Conservation (phyloP, 2,329 filamentous ascomycete species). For the Fonsecaea pedrosoi region DNA sequence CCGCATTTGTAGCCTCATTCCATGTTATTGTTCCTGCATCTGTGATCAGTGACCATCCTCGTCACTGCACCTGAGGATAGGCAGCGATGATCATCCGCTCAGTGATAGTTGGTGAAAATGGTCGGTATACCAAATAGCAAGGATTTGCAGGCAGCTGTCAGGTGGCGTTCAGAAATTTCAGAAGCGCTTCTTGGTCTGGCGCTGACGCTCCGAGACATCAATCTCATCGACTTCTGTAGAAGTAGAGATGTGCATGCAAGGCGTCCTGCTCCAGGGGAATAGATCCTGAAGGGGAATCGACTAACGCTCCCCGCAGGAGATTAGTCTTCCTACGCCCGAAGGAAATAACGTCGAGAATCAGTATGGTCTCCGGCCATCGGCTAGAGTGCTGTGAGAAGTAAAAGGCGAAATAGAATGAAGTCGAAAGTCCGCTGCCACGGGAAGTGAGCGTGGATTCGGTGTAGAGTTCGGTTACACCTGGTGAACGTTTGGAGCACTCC, state of each 20-base stretch:
- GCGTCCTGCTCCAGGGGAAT: background rate
- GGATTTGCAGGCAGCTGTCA: background rate
- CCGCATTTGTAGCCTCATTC: background rate
- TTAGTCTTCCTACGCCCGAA: background rate
- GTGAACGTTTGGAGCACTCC: background rate
- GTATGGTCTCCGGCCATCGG: background rate
- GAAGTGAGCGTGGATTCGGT: background rate
- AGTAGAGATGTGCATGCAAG: background rate
- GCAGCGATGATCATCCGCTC: background rate
- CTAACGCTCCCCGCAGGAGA: constrained; percentile 2
- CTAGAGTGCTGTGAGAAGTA: background rate
- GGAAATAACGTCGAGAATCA: background rate
- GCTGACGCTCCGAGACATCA: constrained; percentile 4
- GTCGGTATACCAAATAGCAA: background rate
- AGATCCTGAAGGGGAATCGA: background rate
- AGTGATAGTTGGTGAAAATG: background rate
- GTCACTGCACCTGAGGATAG: background rate
- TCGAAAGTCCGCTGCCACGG: background rate
- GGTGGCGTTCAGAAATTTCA: background rate
- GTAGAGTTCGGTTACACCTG: background rate
- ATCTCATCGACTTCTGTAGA: background rate
- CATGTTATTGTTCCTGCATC: background rate
- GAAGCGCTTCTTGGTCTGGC: background rate
- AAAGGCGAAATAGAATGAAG: background rate
- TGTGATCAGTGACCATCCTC: background rate